Base-by-base conservation (phyloP, 208 protist species). In the Wallacemonas sp. region DNA sequence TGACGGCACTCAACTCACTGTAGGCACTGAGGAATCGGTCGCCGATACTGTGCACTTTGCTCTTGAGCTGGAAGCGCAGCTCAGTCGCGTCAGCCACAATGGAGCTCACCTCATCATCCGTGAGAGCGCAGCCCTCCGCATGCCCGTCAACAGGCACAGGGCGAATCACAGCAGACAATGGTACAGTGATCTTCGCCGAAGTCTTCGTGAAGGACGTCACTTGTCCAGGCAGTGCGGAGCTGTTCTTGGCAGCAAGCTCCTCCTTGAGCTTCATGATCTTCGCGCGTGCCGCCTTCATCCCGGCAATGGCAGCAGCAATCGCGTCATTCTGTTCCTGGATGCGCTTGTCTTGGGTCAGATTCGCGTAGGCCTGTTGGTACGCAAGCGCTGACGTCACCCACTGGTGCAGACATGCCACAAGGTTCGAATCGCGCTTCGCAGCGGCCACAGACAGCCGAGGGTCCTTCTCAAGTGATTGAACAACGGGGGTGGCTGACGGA, bases 181-280 rank as follows among this genome's bases (percentile, higher is more conserved):
- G 83, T 38, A 85, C 77, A 26, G 66, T 81, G 26, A 71, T 48
- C 17, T 73, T 72, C 9, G 82, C 77, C 21, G 83, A 83, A 10
- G 83, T 89, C 29, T 70, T 80, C 17, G 64, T 76, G 58, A 89
- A 86, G 17, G 83, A 86, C 6, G 72, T 85, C n/a, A 85, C 59
- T 53, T 85, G 78, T 19, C 68, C 78, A 15, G 76, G 59, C 1
- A 19, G 41, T 13, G 44, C 34, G 10, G 60, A 50, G 3, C 54
- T 24, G 52, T 61, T 68, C 59, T 73, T 80, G 29, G 60, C 61
- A 6, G 69, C 66, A 34, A 89, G 66, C 58, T 86, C 83, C 17
- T 84, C 78, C 63, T 84, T 85, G 42, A 89, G 69, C 45, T 73
- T 89, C 48, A 68, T 70, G 29, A 85, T 80, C 71, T 89, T 89